Evolutionary conservation across 2,329 filamentous ascomycete genomes (phyloP), one percentile per base, ranked within the genome.

Genomic region (Bipolaris cookei): DNA sequence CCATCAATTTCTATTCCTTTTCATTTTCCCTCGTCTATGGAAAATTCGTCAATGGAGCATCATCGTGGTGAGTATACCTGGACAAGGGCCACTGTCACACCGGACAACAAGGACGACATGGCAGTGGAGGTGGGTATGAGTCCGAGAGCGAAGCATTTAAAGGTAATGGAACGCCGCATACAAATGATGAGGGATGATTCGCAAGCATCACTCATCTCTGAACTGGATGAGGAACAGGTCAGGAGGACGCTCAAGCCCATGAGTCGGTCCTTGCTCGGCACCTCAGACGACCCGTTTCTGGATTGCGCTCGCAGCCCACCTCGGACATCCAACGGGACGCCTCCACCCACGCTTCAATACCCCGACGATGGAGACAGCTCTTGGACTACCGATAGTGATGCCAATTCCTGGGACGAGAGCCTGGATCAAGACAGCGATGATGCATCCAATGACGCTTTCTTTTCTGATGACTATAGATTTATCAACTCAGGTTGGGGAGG

Each of bases 401-500:
- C 72, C 56, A 69, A 77, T 59, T 73, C 73, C 51, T 75, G 72
- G 58, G 65, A 73, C 43, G 69, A 69, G 46, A 68, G 77, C 32
- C 45, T 58, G 53, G 69, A 77, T 45, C 53, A 76, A 55, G 54
- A 73, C 59, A 56, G 72, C 61, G 71, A 78, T 72, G 87, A 89
- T 86, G 87, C 88, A 81, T 81, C 82, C 72, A 81, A 86, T 76
- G 82, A 85, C 71, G 76, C 82, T 82, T 82, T 77, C 72, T 78
- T 83, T 76, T 78, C 79, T 77, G 75, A 82, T 75, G 82, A 90
- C 72, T 74, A 83, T 58, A 82, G 83, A 78, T 90, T 86, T 77
- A 77, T 90, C 82, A 87, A 90, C 76, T 87, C 85, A 67, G 88
- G 87, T 58, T 93, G 88, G 88, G 87, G 84, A 77, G 84, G 84